phyloP scores from a whole-genome alignment of 495 filamentous ascomycete genomes.

The Trichoderma asperelloides region DNA sequence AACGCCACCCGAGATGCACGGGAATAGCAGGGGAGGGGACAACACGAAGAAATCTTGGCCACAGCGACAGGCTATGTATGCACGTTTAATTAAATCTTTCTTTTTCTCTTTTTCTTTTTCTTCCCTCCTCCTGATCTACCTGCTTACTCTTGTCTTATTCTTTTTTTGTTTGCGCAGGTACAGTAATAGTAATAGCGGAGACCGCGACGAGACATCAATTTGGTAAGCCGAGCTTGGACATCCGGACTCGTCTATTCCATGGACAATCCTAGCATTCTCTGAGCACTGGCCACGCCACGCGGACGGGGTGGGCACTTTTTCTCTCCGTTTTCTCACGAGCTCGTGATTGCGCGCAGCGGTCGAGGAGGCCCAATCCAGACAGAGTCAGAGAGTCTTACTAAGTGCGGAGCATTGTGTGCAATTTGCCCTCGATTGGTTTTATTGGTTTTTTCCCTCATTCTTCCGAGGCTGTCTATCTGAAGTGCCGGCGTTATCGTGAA shows the following conservation, averaged over 20 bases:
- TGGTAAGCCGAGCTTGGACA: not conserved
- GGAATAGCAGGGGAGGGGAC: not conserved
- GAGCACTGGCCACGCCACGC: not conserved
- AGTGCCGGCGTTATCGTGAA: not conserved
- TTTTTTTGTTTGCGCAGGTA: not conserved
- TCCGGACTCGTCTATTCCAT: not conserved
- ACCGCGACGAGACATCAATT: not conserved
- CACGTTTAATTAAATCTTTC: not conserved
- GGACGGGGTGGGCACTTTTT: not conserved
- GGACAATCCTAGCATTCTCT: not conserved
- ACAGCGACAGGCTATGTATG: not conserved
- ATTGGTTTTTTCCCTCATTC: not conserved
- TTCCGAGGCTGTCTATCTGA: not conserved
- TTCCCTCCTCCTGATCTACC: not conserved
- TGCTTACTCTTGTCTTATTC: not conserved
- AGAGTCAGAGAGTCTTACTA: not conserved
- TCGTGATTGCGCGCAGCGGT: not conserved
- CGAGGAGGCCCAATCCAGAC: too few relatives aligned
- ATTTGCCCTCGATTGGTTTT: not conserved
- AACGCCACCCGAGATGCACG: not conserved
- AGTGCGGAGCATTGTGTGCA: too few relatives aligned
- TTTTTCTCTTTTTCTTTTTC: not conserved
- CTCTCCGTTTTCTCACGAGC: conserved; percentile 1
- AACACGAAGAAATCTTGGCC: not conserved
- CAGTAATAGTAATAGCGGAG: not conserved